Evolutionary conservation across 805 yeast genomes (phyloP).

Genomic region (Saccharomycopsis oosterbeekiorum): DNA sequence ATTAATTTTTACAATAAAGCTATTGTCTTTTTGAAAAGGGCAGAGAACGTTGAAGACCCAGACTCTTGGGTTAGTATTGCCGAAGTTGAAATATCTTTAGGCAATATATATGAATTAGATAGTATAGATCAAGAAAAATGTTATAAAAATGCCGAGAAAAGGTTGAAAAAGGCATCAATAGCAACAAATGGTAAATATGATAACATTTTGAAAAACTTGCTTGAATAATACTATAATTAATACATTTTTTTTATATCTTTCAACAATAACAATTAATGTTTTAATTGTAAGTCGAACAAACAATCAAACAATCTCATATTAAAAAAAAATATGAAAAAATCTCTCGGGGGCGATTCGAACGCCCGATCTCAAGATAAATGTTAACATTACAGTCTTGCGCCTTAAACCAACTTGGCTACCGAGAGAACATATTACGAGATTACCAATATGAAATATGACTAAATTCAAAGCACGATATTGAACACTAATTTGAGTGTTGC

Average conservation of each 20-base stretch:
- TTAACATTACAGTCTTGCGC: conserved; percentile 60
- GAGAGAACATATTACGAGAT: too few relatives aligned
- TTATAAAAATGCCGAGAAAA: conserved; percentile 60
- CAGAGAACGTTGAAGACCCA: conserved; percentile 66
- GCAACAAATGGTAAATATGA: conserved; percentile 71
- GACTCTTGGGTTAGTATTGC: conserved; percentile 77
- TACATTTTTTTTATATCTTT: not conserved
- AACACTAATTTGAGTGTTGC: too few relatives aligned
- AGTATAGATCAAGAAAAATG: conserved; percentile 55
- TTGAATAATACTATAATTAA: not conserved
- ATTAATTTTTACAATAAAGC: conserved; percentile 42
- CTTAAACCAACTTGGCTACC: conserved; percentile 64
- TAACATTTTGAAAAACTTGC: conserved; percentile 34
- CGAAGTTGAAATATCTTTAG: conserved; percentile 74
- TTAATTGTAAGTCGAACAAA: not conserved
- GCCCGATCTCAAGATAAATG: conserved; percentile 72
- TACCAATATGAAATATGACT: too few relatives aligned
- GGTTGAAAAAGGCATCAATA: conserved; percentile 62
- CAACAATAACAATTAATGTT: not conserved
- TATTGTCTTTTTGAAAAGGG: conserved; percentile 42
- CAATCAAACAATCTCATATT: not conserved
- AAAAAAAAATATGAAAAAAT: not conserved
- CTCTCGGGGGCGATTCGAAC: conserved; percentile 21
- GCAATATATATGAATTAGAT: conserved; percentile 60
- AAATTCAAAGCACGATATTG: too few relatives aligned